phyloP scores from a whole-genome alignment of 2,329 filamentous ascomycete species.

The Fusarium floridanum region DNA sequence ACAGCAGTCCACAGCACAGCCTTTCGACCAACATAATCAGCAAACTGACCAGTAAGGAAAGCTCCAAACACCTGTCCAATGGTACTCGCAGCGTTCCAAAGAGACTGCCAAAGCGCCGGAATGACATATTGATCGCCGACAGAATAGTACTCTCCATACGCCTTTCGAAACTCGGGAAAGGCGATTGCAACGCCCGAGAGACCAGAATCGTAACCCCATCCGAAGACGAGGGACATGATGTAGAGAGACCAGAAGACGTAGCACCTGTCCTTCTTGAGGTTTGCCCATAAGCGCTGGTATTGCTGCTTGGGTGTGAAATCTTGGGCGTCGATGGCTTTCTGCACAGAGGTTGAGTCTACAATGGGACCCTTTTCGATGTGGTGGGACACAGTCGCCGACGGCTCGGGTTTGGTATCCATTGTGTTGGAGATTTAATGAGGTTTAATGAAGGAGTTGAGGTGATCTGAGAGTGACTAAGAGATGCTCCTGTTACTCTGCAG shows the following conservation, averaged over 20 bases:
- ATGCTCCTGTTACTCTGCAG: not conserved
- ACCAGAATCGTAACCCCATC: slow-evolving; percentile 53
- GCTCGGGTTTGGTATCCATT: not conserved
- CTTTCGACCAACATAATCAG: slow-evolving; percentile 40
- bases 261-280: slow-evolving; percentile 45
- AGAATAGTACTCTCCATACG: slow-evolving; percentile 50
- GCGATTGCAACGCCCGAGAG: slow-evolving; percentile 53
- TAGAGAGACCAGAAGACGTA: slow-evolving; percentile 47
- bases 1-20: slow-evolving; percentile 44
- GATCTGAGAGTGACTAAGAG: not conserved
- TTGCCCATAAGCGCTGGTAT: slow-evolving; percentile 46
- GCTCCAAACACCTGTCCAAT: slow-evolving; percentile 49
- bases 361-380: not conserved
- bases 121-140: slow-evolving; percentile 48
- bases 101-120: slow-evolving; percentile 53
- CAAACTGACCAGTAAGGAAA: slow-evolving; percentile 45
- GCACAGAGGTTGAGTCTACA: not conserved
- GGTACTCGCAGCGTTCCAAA: slow-evolving; percentile 54
- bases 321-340: slow-evolving; percentile 20
- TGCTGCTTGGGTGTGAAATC: slow-evolving; percentile 45
- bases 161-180: slow-evolving; percentile 51
- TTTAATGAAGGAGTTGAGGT: not conserved
- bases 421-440: not conserved
- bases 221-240: slow-evolving; percentile 52
- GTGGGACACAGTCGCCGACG: not conserved